Base-by-base conservation (phyloP, 1,284 basidiomycete genomes). In the Crucibulum parvulum region DNA sequence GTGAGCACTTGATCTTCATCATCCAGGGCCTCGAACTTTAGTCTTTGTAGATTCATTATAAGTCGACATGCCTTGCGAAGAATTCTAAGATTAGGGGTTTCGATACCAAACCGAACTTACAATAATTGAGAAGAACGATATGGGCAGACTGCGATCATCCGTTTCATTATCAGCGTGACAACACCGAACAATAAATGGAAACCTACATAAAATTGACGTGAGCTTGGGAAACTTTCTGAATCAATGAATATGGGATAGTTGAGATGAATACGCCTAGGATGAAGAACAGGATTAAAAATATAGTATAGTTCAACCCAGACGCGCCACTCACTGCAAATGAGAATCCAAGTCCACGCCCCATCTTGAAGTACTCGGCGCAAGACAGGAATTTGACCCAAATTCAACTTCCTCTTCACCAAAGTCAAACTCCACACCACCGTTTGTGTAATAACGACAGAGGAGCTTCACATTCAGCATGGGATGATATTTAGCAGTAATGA, bases 151-250 rank as follows among this genome's bases (percentile, higher is more conserved):
- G 31, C 18, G 43, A 13, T 50, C 47, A 50, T 11, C 24, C n/a
- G 11, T 50, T 16, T 3, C 11, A 16, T 50, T 50, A n/a, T n/a
- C 15, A 50, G 15, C 15, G n/a, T n/a, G 15, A 35, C 13, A 35
- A 5, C 31, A 3, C 31, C 37, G 51, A 11, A 37, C 13, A 37
- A 24, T 34, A 16, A 15, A 35, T 11, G 35, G 13, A 53, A 8
- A 48, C 62, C 11, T 24, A 63, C 62, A 56, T 53, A 16, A 63
- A 56, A 4, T 56, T 38, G 18, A 63, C 13, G 53, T 60, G 58
- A n/a, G 55, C 53, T 43, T 56, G 36, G 8, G 55, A 55, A 7
- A 58, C 53, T 37, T 31, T 45, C 11, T n/a, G 37, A 39, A 58
- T 45, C 24, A 60, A 37, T 24, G 52, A 10, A 35, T 57, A 60